Evolutionary conservation across 768 basidiomycete species (phyloP).

Genomic region (Boletus subparvulus): DNA sequence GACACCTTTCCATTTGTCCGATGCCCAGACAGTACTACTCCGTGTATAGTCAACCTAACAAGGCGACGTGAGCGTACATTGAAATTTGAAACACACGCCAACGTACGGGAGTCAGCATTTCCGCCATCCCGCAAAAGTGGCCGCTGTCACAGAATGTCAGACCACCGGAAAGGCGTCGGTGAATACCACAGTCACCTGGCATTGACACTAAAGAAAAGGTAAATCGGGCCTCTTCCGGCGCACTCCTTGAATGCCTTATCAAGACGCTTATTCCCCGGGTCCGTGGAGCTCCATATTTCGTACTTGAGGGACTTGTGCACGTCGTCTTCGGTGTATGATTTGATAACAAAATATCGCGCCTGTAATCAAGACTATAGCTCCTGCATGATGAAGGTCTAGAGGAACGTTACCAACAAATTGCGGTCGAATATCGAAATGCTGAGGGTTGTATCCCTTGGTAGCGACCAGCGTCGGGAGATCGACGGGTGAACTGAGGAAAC

Average conservation of each 20-base stretch:
- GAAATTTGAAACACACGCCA: not conserved
- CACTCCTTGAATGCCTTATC: slow-evolving; percentile 97
- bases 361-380: slow-evolving; percentile 29
- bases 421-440: slow-evolving; percentile 79
- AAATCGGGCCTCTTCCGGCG: slow-evolving; percentile 89
- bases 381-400: not conserved
- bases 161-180: not conserved
- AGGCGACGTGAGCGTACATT: not conserved
- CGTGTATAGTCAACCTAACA: slow-evolving; percentile 84
- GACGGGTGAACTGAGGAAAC: slow-evolving; percentile 63
- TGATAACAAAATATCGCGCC: slow-evolving; percentile 97
- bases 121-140: slow-evolving; percentile 98
- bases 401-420: slow-evolving; percentile 55
- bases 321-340: slow-evolving; percentile 98
- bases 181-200: slow-evolving; percentile 52
- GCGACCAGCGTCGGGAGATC: slow-evolving; percentile 86
- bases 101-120: slow-evolving; percentile 91
- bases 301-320: slow-evolving; percentile 98
- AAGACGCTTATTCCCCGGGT: slow-evolving; percentile 94
- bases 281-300: slow-evolving; percentile 97
- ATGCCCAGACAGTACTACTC: slow-evolving; percentile 97
- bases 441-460: slow-evolving; percentile 88
- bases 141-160: slow-evolving; percentile 51
- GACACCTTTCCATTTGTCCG: slow-evolving; percentile 99
- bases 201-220: slow-evolving; percentile 98